Evolutionary conservation across 768 basidiomycete species (phyloP), one percentile per base, ranked within the genome.

Genomic region (Lentinula sp.): DNA sequence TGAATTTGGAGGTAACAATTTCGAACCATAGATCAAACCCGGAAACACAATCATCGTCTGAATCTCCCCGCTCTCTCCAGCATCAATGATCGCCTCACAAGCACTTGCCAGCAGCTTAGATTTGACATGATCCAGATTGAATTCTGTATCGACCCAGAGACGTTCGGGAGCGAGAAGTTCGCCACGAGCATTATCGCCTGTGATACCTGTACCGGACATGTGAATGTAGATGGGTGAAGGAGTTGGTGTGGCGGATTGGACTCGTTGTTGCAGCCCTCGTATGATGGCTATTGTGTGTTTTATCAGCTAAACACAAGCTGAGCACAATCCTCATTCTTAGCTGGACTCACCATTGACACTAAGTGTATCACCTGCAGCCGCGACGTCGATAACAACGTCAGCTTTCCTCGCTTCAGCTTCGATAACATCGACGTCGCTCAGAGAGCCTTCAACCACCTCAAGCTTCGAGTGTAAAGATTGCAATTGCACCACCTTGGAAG

Each of bases 21-120:
- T 32, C 59, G 15, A 21, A 57, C 63, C 63, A 62, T 78, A 81
- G 1, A 80, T 75, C 71, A 76, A 71, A 23, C 66, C 73, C 10
- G 79, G 79, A 52, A 69, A 75, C 35, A 75, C 67, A 54, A 80
- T 76, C 48, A 78, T 75, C 4, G 80, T 80, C 39, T 79, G 75
- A 28, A 81, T 65, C 13, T 74, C 74, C 55, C 73, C 73, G 61
- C 76, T 71, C 34, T 69, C 72, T 5, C 76, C 78, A 13, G 78
- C 78, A 58, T 71, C 75, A 6, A 75, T 66, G 50, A 81, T 76
- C 68, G 66, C 62, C 21, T 46, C 62, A 49, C 72, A 71, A 10
- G 66, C 66, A 11, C 67, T 57, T n/a, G 67, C 32, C 63, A 70
- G 69, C 5, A 56, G 23, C 13, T 56, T 28, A 52, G 39, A 45